Percentiles rank a stretch among this genome's conserved stretches.
These are phyloP conservation scores for Exophiala lecanii-corni DNA, from an alignment of 2,329 filamentous ascomycete genomes.

Conservation along the genomic window DNA sequence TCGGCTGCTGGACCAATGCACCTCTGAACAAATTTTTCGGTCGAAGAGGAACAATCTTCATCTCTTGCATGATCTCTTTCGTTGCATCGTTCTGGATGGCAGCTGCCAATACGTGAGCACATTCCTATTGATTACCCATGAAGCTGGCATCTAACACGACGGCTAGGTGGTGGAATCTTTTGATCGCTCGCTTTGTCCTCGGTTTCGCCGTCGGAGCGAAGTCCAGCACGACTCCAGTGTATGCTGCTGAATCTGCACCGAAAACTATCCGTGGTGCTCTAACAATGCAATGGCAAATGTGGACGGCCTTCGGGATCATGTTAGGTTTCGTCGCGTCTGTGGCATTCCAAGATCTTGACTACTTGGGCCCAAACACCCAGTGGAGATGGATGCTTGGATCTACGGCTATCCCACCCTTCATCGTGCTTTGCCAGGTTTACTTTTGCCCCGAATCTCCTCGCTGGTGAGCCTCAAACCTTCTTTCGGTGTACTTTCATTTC, in stretches of 20 bases:
- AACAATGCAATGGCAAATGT: constrained; percentile 53
- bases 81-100: constrained; percentile 41
- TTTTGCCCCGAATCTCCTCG: constrained; percentile 56
- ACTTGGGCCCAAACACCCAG: constrained; percentile 46
- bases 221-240: constrained; percentile 44
- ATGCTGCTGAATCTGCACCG: constrained; percentile 45
- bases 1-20: constrained; percentile 47
- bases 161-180: constrained; percentile 41
- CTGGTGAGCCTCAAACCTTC: constrained; percentile 37
- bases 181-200: constrained; percentile 39
- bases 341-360: constrained; percentile 35
- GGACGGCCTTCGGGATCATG: constrained; percentile 42
- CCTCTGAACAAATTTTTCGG: constrained; percentile 43
- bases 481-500: too few relatives aligned
- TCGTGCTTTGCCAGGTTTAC: constrained; percentile 58
- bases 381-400: constrained; percentile 69
- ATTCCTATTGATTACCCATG: too few relatives aligned
- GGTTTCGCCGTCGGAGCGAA: constrained; percentile 41
- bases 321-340: constrained; percentile 47
- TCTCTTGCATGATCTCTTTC: constrained; percentile 39
- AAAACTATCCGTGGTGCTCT: constrained; percentile 47
- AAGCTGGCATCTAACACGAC: too few relatives aligned
- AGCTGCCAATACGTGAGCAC: constrained; percentile 31
- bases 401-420: constrained; percentile 57
- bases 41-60: constrained; percentile 44